A percentile compares a stretch with the other conserved stretches of the same genome.
Conservation (phyloP, 352 stramenopile genomes). For the Pythium periplocum region DNA sequence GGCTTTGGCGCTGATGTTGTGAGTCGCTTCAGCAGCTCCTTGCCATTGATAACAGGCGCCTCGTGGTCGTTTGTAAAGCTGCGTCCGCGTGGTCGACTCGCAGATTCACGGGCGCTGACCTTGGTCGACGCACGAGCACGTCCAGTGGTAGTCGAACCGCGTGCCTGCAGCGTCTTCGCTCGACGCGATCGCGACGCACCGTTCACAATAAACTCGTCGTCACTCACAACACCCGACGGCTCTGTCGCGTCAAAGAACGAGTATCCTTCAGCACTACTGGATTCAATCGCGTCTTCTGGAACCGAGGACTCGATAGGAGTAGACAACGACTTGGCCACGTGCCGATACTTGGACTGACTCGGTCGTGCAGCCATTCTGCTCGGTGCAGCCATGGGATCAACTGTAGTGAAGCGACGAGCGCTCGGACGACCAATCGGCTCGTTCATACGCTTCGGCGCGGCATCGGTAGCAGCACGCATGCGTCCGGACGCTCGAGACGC, state of each 20-base stretch:
- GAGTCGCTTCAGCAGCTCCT: neutral
- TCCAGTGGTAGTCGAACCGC: neutral
- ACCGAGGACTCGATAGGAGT: neutral
- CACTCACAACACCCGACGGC: slow-evolving; percentile 19
- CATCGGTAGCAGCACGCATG: slow-evolving; percentile 2
- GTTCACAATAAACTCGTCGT: slow-evolving; percentile 18
- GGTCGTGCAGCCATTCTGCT: no score
- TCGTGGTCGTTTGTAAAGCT: slow-evolving; percentile 20
- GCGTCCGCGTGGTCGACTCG: slow-evolving; percentile 8
- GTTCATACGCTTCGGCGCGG: slow-evolving; percentile 4
- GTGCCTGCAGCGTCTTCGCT: slow-evolving; percentile 23
- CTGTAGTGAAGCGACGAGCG: slow-evolving; percentile 14
- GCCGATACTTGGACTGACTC: neutral
- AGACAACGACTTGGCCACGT: neutral
- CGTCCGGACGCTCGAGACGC: no score
- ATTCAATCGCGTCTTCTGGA: no score
- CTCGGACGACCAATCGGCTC: slow-evolving; percentile 4
- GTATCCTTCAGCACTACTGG: neutral
- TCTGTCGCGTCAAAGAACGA: slow-evolving; percentile 22
- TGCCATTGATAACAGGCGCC: neutral
- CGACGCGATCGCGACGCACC: slow-evolving; percentile 10
- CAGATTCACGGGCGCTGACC: neutral
- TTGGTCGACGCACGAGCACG: no score
- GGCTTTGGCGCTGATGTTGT: slow-evolving; percentile 2
- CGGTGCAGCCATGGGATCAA: no score